These are phyloP conservation scores for Sporisorium graminicola DNA, from an alignment of 1,284 basidiomycete species.

Conservation along the genomic window DNA sequence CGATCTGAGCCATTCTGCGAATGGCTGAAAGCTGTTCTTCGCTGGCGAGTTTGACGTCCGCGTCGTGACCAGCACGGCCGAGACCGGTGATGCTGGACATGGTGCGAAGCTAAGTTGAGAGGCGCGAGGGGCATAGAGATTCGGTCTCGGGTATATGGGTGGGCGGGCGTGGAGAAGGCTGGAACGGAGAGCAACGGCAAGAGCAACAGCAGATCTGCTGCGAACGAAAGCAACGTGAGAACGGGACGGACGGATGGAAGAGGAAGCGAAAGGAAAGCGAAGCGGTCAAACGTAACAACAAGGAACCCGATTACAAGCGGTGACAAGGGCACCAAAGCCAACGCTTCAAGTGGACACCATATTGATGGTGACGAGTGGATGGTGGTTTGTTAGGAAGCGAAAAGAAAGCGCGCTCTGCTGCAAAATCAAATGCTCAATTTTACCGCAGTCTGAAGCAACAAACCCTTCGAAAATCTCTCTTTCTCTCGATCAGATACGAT, in stretches of 20 bases:
- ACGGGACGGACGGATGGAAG: not conserved
- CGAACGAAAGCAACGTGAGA: not conserved
- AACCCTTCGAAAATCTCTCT: not conserved
- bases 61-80: constrained; percentile 38
- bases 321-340: not conserved
- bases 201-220: not conserved
- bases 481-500: not conserved
- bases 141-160: constrained; percentile 1
- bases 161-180: not conserved
- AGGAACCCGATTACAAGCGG: not conserved
- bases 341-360: constrained; percentile 25
- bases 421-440: not conserved
- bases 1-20: constrained; percentile 83
- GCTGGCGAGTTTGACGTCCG: constrained; percentile 53
- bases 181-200: not conserved
- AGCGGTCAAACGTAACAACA: constrained; percentile 27
- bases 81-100: constrained; percentile 38
- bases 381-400: not conserved
- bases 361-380: constrained; percentile 16
- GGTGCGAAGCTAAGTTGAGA: not conserved
- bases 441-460: constrained; percentile 1
- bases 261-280: constrained; percentile 3
- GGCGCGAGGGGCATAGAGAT: too few relatives aligned
- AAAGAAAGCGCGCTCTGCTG: not conserved
- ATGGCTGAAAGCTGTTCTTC: constrained; percentile 61